Evolutionary conservation across 345 rosid species (phyloP).

Genomic region (Fremontodendron californicum): DNA sequence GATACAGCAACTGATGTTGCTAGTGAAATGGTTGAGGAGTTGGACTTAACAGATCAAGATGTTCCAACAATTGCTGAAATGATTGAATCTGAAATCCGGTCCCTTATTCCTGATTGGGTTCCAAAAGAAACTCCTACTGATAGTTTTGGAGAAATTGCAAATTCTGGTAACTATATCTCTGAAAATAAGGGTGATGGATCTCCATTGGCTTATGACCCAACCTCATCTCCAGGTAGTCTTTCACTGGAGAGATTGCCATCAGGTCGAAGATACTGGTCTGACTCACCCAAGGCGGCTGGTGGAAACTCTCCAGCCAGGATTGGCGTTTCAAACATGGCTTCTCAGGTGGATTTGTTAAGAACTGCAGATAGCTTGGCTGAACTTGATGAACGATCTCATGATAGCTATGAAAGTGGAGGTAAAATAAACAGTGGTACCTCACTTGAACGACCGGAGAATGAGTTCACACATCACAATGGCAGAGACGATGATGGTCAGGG

Average conservation of each 20-base stretch:
- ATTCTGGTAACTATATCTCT: slow-evolving; percentile 17
- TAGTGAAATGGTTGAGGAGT: slow-evolving; percentile 90
- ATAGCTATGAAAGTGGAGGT: slow-evolving; percentile 15
- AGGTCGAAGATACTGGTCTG: slow-evolving; percentile 82
- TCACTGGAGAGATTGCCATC: slow-evolving; percentile 75
- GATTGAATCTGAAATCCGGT: slow-evolving; percentile 72
- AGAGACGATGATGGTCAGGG: slow-evolving; percentile 9
- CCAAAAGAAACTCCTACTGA: slow-evolving; percentile 30
- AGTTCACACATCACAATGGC: background rate
- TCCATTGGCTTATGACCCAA: slow-evolving; percentile 11
- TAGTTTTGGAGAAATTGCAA: slow-evolving; percentile 12
- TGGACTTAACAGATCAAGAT: slow-evolving; percentile 90
- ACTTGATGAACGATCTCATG: slow-evolving; percentile 20
- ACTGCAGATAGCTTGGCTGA: slow-evolving; percentile 14
- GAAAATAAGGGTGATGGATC: slow-evolving; percentile 28
- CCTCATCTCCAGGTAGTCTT: slow-evolving; percentile 36
- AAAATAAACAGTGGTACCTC: slow-evolving; percentile 17
- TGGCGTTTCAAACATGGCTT: slow-evolving; percentile 29
- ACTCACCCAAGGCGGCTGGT: slow-evolving; percentile 49
- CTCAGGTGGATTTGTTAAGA: slow-evolving; percentile 2
- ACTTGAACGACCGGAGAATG: slow-evolving; percentile 16
- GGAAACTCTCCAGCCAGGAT: slow-evolving; percentile 38
- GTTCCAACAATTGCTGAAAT: slow-evolving; percentile 64
- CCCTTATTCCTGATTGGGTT: slow-evolving; percentile 70
- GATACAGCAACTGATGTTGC: slow-evolving; percentile 89